Conservation (phyloP, 345 rosid species). For the Salix viminalis region DNA sequence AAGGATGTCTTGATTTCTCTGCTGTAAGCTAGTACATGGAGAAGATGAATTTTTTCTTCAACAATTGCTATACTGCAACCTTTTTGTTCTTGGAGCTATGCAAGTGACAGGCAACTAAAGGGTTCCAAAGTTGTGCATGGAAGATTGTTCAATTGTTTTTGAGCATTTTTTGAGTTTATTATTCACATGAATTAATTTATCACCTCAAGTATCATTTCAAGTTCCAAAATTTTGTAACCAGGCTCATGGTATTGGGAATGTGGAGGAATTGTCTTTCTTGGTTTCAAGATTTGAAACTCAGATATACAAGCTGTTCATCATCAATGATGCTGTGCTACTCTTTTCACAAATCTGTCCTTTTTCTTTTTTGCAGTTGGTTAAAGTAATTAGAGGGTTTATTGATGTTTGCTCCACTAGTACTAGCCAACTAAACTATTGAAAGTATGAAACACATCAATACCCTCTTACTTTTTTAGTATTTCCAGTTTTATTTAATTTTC, state of each 20-base stretch:
- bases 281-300: not conserved
- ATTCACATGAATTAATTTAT: not conserved
- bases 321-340: not conserved
- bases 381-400: not conserved
- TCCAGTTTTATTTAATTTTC: not conserved
- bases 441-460: not conserved
- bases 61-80: not conserved
- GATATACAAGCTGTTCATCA: not conserved
- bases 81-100: not conserved
- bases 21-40: not conserved
- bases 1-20: not conserved
- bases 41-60: slow-evolving; percentile 3
- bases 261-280: not conserved
- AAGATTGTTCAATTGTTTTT: slow-evolving; percentile 6
- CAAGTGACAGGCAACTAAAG: not conserved
- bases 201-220: not conserved
- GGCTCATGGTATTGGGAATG: not conserved
- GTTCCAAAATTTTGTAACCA: not conserved
- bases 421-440: not conserved
- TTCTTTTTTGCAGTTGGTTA: not conserved
- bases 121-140: not conserved
- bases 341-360: not conserved
- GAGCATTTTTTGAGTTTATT: not conserved
- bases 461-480: no score
- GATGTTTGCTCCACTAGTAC: not conserved